phyloP scores from a whole-genome alignment of 2,329 filamentous ascomycete genomes.

The Bipolaris sorokiniana region DNA sequence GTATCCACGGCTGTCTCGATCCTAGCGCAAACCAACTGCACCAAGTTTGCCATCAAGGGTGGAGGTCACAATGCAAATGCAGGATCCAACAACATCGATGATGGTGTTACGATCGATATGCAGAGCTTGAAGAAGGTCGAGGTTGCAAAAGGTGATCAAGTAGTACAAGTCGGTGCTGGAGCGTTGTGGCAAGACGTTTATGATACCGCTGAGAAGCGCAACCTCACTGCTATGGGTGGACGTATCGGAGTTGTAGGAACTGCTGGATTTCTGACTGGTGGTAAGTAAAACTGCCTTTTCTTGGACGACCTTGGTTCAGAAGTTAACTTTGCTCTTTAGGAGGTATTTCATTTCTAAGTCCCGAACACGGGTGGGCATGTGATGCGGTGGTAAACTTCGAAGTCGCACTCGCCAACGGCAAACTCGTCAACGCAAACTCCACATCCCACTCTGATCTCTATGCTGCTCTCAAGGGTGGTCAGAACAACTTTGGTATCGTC shows the following conservation, averaged over 20 bases:
- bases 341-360: constrained; percentile 31
- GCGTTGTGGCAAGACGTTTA: constrained; percentile 49
- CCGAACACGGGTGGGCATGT: constrained; percentile 30
- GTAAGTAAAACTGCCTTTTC: constrained; percentile 14
- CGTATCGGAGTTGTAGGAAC: constrained; percentile 39
- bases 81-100: constrained; percentile 38
- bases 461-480: constrained; percentile 53
- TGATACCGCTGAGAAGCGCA: constrained; percentile 25
- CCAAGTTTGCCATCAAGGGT: constrained; percentile 33
- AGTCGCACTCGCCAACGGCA: constrained; percentile 49
- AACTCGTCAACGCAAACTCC: constrained; percentile 48
- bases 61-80: constrained; percentile 34
- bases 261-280: constrained; percentile 40
- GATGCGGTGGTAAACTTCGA: constrained; percentile 40
- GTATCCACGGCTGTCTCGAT: constrained; percentile 24
- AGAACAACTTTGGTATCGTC: constrained; percentile 53
- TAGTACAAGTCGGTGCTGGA: constrained; percentile 35
- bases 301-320: background rate
- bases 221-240: constrained; percentile 29
- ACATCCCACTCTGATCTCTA: constrained; percentile 46
- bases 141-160: constrained; percentile 15
- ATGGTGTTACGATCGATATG: constrained; percentile 44
- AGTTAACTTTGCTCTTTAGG: constrained; percentile 10
- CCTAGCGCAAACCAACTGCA: constrained; percentile 14
- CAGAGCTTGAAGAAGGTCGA: constrained; percentile 29